phyloP scores from a whole-genome alignment of 306 rosid species.

The Oxytropis ochrocephala region DNA sequence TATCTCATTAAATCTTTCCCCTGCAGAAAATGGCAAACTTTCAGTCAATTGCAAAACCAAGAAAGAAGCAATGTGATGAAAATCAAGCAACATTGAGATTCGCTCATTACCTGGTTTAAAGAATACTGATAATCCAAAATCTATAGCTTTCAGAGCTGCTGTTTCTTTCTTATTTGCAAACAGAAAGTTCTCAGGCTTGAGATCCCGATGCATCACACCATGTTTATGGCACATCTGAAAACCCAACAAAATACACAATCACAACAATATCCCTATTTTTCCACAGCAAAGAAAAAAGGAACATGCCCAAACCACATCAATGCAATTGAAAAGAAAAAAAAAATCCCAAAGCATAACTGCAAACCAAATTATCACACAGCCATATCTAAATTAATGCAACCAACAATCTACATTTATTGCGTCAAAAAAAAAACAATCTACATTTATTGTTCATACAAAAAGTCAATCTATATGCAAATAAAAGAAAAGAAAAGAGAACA shows the following conservation, averaged over 20 bases:
- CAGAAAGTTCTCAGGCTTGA: slow-evolving; percentile 94
- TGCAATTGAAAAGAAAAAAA: not conserved
- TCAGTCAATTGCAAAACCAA: slow-evolving; percentile 14
- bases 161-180: slow-evolving; percentile 89
- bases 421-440: no score
- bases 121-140: slow-evolving; percentile 89
- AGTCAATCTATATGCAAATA: not conserved
- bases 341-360: not conserved
- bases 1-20: slow-evolving; percentile 73
- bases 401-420: not conserved
- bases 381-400: not conserved
- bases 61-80: not conserved
- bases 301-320: not conserved
- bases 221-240: slow-evolving; percentile 87
- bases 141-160: slow-evolving; percentile 77
- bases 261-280: not conserved
- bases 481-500: no score
- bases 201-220: slow-evolving; percentile 95
- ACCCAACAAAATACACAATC: not conserved
- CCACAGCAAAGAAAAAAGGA: not conserved
- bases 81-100: not conserved
- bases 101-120: slow-evolving; percentile 71
- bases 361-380: not conserved
- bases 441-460: not conserved
- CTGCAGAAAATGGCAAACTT: slow-evolving; percentile 33